phyloP scores from a whole-genome alignment of 1,284 basidiomycete genomes.

The Tilletia setariae region DNA sequence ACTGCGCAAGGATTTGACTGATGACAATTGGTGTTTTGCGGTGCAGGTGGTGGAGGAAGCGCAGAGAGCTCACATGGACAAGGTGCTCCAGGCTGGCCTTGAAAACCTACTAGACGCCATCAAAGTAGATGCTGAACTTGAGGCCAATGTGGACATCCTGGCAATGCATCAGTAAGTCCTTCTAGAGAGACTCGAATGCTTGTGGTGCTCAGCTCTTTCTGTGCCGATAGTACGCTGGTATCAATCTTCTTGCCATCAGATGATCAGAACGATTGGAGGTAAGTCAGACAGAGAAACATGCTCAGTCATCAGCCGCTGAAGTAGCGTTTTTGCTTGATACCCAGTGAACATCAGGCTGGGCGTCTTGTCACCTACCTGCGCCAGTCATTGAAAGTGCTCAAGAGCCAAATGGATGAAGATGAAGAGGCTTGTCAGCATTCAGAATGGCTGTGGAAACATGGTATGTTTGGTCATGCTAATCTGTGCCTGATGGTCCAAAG shows the following conservation, averaged over 20 bases:
- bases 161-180: background rate
- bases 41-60: slow-evolving; percentile 1
- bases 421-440: background rate
- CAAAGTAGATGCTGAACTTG: background rate
- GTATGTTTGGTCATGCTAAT: background rate
- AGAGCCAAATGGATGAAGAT: background rate
- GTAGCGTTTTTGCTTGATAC: background rate
- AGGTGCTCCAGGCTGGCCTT: slow-evolving; percentile 1
- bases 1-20: background rate
- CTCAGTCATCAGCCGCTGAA: background rate
- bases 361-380: background rate
- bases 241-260: slow-evolving; percentile 11
- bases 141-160: background rate
- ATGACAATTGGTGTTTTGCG: background rate
- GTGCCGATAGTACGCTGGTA: background rate
- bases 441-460: slow-evolving; percentile 15
- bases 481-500: background rate
- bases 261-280: background rate
- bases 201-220: background rate
- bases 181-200: background rate
- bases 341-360: background rate
- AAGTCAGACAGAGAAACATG: background rate
- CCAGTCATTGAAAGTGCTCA: background rate
- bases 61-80: slow-evolving; percentile 11
- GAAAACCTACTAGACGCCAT: slow-evolving; percentile 1